Evolutionary conservation across 2,329 filamentous ascomycete species (phyloP), one percentile per base, ranked within the genome.

Genomic region (Cladophialophora chaetospira): DNA sequence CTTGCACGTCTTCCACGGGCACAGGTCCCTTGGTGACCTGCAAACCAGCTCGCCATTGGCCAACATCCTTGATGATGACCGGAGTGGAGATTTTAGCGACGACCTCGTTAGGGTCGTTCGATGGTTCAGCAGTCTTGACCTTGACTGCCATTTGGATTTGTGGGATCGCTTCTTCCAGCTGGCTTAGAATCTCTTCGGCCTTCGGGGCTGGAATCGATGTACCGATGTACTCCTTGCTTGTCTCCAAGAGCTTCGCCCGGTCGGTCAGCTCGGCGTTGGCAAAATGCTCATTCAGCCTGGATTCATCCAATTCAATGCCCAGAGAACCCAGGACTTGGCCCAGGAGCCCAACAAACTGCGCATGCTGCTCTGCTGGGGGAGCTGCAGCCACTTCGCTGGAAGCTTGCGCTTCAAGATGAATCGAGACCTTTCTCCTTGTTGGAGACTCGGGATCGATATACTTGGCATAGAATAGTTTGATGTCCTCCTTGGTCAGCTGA

Each of bases 331-430:
- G 70, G 51, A 81, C 75, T 55, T 79, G 73, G 11, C 69, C 60
- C 5, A 83, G 61, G 10, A 76, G 66, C 10, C 72, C 69, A 3
- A 76, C 59, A 9, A 82, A 66, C 60, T 74, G 71, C 61, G 71
- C 61, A 44, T 76, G 77, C 66, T 79, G 75, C 50, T 82, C 75
- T 1, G 72, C 66, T 5, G 73, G 45, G 58, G 69, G 44, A 15
- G 65, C 65, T 29, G 62, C 59, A 5, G 63, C 57, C 23, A 65
- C 65, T 29, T 68, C 69, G 25, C 80, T 78, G 49, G 76, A 75
- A 2, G 82, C 81, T 68, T 93, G 89, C 0, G 93, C 93, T 53
- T 88, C 82, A 21, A 97, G 78, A 69, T 97, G 88, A 13, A 97
- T 84, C 0, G 90, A 86, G 5, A 95, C 74, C 70, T 97, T 96